Evolutionary conservation across 768 basidiomycete genomes (phyloP).

Genomic region (Crepidotus variabilis): DNA sequence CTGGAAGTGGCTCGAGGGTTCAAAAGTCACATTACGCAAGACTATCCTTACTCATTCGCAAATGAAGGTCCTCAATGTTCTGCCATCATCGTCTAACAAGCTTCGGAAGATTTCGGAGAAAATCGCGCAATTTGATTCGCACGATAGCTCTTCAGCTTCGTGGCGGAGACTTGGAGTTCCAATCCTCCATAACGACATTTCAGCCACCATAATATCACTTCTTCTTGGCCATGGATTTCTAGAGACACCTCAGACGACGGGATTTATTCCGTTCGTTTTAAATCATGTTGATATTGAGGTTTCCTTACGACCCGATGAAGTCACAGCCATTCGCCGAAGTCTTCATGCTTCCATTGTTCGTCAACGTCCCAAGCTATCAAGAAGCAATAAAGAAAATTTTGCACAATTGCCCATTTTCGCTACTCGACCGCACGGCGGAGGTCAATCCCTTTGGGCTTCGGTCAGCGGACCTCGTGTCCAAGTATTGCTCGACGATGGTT

Average conservation of each 20-base stretch:
- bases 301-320: background rate
- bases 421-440: background rate
- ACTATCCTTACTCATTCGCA: background rate
- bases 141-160: background rate
- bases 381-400: background rate
- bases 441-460: background rate
- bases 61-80: background rate
- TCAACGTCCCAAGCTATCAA: background rate
- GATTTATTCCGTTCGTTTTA: background rate
- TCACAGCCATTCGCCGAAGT: background rate
- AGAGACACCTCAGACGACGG: background rate
- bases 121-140: background rate
- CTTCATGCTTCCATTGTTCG: background rate
- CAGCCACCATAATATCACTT: background rate
- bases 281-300: background rate
- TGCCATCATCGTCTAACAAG: background rate
- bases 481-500: slow-evolving; percentile 3
- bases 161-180: background rate
- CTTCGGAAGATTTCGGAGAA: background rate
- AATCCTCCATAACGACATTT: background rate
- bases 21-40: background rate
- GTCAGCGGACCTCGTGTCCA: slow-evolving; percentile 2
- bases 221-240: background rate
- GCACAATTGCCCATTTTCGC: background rate
- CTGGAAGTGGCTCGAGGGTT: background rate